Evolutionary conservation across 2,329 filamentous ascomycete genomes (phyloP), one percentile per base, ranked within the genome.

Genomic region (Ilyonectria mors-panacis): DNA sequence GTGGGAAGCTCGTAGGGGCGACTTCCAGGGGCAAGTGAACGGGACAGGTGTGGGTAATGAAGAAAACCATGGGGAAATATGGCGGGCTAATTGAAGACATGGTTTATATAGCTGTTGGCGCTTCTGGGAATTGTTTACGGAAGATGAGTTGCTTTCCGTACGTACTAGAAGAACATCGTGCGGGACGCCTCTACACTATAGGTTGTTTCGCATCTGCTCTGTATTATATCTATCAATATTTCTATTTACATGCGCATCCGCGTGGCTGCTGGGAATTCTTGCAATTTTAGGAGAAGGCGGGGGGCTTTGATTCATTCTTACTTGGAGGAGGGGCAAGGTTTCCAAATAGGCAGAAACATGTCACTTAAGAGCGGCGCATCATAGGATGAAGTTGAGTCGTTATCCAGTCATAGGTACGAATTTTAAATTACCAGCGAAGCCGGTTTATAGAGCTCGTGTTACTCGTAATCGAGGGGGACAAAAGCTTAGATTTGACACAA

Each of bases 181-280:
- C 45, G 44, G 50, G 58, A 51, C 63, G 35, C 53, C 44, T 56
- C 51, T 51, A 47, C 55, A 47, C 45, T 63, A 50, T 37, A 57
- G 37, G 45, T 59, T 59, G 19, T 59, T 37, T 64, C 39, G 47
- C 61, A 59, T 64, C 19, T 64, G 61, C 57, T 61, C 44, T 61
- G 63, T 65, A 65, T 42, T 42, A 65, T 65, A 65, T 42, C 48
- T 56, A 65, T 56, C 35, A 26, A 59, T 61, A 50, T 60, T 60
- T 50, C 42, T 63, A 45, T 21, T 50, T 35, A 51, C 15, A 51
- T 51, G 50, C 50, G 15, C 35, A 30, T 35, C 28, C 6, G 30
- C 5, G 30, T 12, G 19, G 28, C 6, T 21, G 5, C 12, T 15
- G 17, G n/a, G 3, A 19, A 8, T 19, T 33, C 30, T 33, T 13